Evolutionary conservation across 2,329 filamentous ascomycete genomes (phyloP), one percentile per base, ranked within the genome.

Genomic region (Pseudogymnoascus sp.): DNA sequence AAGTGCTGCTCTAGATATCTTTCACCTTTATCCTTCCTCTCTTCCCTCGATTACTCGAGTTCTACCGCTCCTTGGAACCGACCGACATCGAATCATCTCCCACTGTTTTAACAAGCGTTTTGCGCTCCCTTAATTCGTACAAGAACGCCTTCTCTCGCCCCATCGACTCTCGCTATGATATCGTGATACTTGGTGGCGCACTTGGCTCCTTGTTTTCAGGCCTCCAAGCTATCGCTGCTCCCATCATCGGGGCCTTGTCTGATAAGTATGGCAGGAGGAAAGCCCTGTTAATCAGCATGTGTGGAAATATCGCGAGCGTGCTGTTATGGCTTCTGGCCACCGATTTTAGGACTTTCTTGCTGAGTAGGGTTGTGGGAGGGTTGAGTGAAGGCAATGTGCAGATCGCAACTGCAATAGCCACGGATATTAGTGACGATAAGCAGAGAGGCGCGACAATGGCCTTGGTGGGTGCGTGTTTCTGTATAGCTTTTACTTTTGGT

Each of bases 21-120:
- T 99, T 99, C 75, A 99, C 94, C 30, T 97, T 99, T 74, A 97
- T 97, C 73, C 87, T 99, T 7, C 94, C 94, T 0, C 85, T 99
- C 36, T 99, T 97, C 74, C 94, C 92, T 6, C 92, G 92, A 63
- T 88, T 99, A 49, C 88, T 97, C 75, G 89, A 95, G 70, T 97
- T 97, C 83, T 99, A 97, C 79, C 90, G 91, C 76, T 87, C 91
- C 72, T 85, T 87, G 75, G 92, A 97, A 76, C 74, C 61, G 61
- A 75, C 77, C 42, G 73, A 75, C 12, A 69, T 74, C 58, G 77
- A 78, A 62, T 76, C 75, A 60, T 72, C 75, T n/a, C 75, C 78
- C 63, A 92, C 90, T 1, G 77, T 96, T 33, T 86, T 99, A 23
- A 87, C 91, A 66, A 84, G 84, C 65, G 85, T 97, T 62, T 83